phyloP scores from a whole-genome alignment of 169 alveolate genomes.

The Perkinsus chesapeaki region DNA sequence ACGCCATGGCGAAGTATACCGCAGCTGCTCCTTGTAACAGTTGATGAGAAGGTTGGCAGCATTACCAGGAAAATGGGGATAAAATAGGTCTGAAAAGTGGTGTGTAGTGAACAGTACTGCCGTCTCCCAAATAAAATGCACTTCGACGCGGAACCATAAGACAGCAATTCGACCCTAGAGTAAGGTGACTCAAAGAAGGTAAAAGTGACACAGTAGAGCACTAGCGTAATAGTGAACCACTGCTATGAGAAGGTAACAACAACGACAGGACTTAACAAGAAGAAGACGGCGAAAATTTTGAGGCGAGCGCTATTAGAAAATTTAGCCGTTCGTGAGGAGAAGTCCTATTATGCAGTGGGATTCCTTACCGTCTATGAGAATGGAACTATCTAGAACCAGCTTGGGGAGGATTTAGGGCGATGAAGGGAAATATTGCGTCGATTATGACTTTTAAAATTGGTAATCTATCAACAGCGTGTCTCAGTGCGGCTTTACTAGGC shows the following conservation, averaged over 20 bases:
- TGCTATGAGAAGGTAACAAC: neutral
- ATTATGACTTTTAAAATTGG: no score
- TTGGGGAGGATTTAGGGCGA: no score
- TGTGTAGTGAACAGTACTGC: neutral
- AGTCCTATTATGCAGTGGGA: no score
- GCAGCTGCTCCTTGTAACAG: neutral
- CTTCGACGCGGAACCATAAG: no score
- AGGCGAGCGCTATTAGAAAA: neutral
- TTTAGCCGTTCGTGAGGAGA: neutral
- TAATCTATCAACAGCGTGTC: neutral
- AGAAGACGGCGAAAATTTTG: neutral
- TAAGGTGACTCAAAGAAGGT: neutral
- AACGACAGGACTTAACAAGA: neutral
- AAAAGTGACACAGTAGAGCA: no score
- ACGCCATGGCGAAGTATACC: neutral
- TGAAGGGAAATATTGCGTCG: no score
- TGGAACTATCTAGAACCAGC: no score
- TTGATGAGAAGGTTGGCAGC: neutral
- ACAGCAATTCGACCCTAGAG: no score
- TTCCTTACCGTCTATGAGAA: no score
- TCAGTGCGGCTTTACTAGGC: neutral
- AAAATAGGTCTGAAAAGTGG: neutral
- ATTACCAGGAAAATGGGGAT: neutral
- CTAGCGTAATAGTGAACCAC: neutral
- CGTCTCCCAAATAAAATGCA: neutral